A percentile compares a stretch with the other conserved stretches of the same genome.
These are phyloP conservation scores for Pseudoperonospora humuli DNA, from an alignment of 352 stramenopile species.

Conservation along the genomic window DNA sequence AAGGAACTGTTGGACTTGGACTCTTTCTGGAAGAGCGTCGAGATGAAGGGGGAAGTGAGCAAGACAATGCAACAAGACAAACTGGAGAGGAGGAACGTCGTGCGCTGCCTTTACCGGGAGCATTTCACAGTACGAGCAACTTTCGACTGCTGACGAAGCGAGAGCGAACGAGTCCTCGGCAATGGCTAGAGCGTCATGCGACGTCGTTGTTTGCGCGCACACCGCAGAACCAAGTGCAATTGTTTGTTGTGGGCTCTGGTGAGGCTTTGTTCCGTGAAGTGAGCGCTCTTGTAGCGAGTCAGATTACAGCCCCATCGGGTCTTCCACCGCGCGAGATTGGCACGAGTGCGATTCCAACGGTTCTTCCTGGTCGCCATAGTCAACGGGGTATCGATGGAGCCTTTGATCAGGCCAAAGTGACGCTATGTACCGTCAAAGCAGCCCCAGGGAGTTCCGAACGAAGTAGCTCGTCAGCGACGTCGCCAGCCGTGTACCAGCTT, in stretches of 20 bases:
- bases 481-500: slow-evolving; percentile 35
- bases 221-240: slow-evolving; percentile 59
- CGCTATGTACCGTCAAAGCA: slow-evolving; percentile 63
- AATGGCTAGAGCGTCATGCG: slow-evolving; percentile 43
- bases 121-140: slow-evolving; percentile 43
- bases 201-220: slow-evolving; percentile 36
- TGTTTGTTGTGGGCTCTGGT: slow-evolving; percentile 72
- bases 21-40: slow-evolving; percentile 32
- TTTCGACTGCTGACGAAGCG: slow-evolving; percentile 47
- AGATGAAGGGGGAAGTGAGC: slow-evolving; percentile 7
- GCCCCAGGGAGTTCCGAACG: slow-evolving; percentile 12
- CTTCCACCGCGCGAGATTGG: slow-evolving; percentile 24
- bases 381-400: slow-evolving; percentile 9
- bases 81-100: slow-evolving; percentile 2
- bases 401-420: slow-evolving; percentile 54
- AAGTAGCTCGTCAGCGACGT: slow-evolving; percentile 5
- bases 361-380: slow-evolving; percentile 8
- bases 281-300: slow-evolving; percentile 48
- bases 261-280: slow-evolving; percentile 64
- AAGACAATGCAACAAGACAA: slow-evolving; percentile 4
- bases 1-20: slow-evolving; percentile 48
- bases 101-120: slow-evolving; percentile 14
- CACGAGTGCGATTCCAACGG: slow-evolving; percentile 41
- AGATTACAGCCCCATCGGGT: slow-evolving; percentile 44
- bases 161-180: slow-evolving; percentile 25